Evolutionary conservation across 1,284 basidiomycete species (phyloP).

Genomic region (Termitomyces sp.): DNA sequence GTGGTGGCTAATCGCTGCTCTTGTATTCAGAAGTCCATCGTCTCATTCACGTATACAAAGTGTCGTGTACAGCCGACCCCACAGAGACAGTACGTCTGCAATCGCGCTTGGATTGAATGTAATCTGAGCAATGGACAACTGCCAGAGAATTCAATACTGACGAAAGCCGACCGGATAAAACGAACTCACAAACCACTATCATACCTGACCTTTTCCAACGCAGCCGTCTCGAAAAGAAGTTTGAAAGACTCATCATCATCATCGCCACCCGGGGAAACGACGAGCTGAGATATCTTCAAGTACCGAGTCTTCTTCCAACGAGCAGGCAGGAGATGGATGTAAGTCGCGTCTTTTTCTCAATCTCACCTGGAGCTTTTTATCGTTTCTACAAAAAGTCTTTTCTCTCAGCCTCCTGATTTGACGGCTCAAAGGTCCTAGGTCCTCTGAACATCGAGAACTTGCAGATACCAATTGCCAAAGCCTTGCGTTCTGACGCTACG

Average conservation of each 20-base stretch:
- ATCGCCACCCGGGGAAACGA: slow-evolving; percentile 8
- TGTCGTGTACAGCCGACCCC: background rate
- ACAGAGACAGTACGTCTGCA: background rate
- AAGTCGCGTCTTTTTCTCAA: slow-evolving; percentile 25
- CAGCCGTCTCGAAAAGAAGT: slow-evolving; percentile 2
- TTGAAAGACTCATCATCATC: background rate
- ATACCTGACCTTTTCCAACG: background rate
- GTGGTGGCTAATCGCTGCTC: background rate
- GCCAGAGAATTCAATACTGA: background rate
- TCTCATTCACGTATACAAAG: background rate
- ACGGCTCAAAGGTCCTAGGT: slow-evolving; percentile 30
- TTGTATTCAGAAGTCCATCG: background rate
- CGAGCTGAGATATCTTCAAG: slow-evolving; percentile 12
- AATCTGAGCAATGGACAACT: background rate
- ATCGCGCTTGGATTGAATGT: background rate
- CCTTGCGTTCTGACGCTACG: slow-evolving; percentile 40
- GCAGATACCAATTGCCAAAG: slow-evolving; percentile 49
- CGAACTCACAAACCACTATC: slow-evolving; percentile 6
- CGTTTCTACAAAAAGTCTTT: slow-evolving; percentile 41
- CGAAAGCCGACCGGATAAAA: background rate
- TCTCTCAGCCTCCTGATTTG: slow-evolving; percentile 48
- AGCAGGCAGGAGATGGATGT: slow-evolving; percentile 42
- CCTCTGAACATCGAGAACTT: slow-evolving; percentile 25
- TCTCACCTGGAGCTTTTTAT: slow-evolving; percentile 15
- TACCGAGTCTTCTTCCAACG: background rate